These are phyloP conservation scores for Ceratocystis papillata DNA, from an alignment of 2,329 filamentous ascomycete species.

Conservation along the genomic window DNA sequence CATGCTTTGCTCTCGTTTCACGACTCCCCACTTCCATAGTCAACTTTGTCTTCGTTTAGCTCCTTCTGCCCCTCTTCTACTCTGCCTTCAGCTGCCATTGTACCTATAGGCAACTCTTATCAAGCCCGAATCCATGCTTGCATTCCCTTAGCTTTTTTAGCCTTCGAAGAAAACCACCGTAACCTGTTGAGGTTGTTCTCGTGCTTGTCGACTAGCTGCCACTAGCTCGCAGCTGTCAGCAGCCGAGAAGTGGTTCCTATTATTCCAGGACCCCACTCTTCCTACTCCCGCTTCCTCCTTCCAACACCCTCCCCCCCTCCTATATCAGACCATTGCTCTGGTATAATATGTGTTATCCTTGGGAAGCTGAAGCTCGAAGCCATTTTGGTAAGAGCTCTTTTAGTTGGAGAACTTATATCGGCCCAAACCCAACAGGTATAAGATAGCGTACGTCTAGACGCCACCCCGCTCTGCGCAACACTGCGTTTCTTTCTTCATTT, in stretches of 20 bases:
- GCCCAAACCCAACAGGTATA: conserved; percentile 4
- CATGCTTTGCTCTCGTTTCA: background rate
- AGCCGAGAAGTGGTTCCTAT: too few relatives aligned
- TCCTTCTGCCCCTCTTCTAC: background rate
- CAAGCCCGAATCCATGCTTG: background rate
- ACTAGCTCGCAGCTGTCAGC: background rate
- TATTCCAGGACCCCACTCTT: background rate
- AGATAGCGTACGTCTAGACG: background rate
- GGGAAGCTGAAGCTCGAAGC: conserved; percentile 1
- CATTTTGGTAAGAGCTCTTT: conserved; percentile 1
- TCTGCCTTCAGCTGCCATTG: background rate
- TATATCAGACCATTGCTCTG: background rate
- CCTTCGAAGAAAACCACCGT: background rate
- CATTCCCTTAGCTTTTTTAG: background rate
- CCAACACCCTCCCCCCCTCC: background rate
- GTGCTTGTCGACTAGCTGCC: background rate
- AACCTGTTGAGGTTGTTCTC: background rate
- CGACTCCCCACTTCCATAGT: background rate
- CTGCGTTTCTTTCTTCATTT: background rate
- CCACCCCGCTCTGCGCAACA: conserved; percentile 2
- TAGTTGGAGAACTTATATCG: background rate
- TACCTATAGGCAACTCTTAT: background rate
- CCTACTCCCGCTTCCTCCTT: background rate
- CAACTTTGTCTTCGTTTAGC: too few relatives aligned
- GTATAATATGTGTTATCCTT: background rate